Conservation (phyloP, 2,329 filamentous ascomycete genomes). For the Fusarium continuum region DNA sequence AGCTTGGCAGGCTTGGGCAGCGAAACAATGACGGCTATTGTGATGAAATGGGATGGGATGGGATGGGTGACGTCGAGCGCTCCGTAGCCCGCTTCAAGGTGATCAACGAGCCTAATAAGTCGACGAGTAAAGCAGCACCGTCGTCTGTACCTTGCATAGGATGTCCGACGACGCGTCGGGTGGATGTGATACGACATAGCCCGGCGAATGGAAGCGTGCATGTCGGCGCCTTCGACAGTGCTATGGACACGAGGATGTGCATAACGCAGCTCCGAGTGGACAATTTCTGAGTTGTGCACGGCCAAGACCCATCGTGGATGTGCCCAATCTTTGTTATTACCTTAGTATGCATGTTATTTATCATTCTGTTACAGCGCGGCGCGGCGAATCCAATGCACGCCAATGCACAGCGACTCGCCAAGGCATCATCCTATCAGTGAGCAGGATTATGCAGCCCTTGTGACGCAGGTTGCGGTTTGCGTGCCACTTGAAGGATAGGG, state of each 20-base stretch:
- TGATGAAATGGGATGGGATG: slow-evolving; percentile 20
- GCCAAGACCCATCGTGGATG: slow-evolving; percentile 23
- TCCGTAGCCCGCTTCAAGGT: slow-evolving; percentile 33
- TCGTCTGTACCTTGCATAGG: slow-evolving; percentile 44
- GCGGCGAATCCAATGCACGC: slow-evolving; percentile 32
- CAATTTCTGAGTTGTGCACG: slow-evolving; percentile 41
- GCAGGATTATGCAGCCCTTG: slow-evolving; percentile 50
- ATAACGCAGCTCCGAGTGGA: slow-evolving; percentile 42
- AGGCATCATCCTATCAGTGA: slow-evolving; percentile 44
- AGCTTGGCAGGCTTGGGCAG: slow-evolving; percentile 18
- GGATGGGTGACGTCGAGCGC: slow-evolving; percentile 37
- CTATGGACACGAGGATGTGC: slow-evolving; percentile 23
- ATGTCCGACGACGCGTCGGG: slow-evolving; percentile 33
- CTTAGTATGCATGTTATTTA: slow-evolving; percentile 14
- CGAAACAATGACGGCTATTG: slow-evolving; percentile 12
- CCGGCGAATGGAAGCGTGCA: slow-evolving; percentile 47
- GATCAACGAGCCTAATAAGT: slow-evolving; percentile 25
- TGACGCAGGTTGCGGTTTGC: slow-evolving; percentile 45
- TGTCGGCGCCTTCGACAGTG: slow-evolving; percentile 32
- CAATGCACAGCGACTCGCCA: slow-evolving; percentile 34
- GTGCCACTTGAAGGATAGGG: slow-evolving; percentile 42
- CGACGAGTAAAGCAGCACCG: slow-evolving; percentile 27
- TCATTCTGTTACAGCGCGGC: slow-evolving; percentile 32
- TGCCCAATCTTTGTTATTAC: slow-evolving; percentile 26
- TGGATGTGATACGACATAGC: slow-evolving; percentile 44